Base-by-base conservation (phyloP, 768 basidiomycete species). In the Melanogaster broomeanus region DNA sequence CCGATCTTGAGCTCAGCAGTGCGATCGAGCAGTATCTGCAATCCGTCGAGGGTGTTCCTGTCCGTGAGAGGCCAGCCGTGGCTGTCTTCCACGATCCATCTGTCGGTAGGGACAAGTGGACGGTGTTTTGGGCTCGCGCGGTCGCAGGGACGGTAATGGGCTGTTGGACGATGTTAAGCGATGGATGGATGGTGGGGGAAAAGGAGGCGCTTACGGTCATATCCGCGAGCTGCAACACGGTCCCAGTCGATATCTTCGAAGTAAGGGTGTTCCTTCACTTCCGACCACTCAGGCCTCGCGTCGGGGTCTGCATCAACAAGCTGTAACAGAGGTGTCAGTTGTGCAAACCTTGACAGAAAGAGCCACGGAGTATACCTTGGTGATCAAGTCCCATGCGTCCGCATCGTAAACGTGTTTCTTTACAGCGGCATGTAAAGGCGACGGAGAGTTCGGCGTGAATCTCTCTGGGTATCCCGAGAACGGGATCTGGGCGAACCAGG, bases 331-430 rank as follows among this genome's bases (percentile, higher is more conserved):
- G 0, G 33, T n/a, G 16, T 45, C 12, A 50, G 21, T 18, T n/a
- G 1, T 33, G 24, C 28, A 21, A 21, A 30, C 10, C 13, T 21
- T 2, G 18, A 12, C 2, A 41, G n/a, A 10, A 7, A 45, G 31
- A 6, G 21, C 15, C 11, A 8, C 18, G 0, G 4, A 11, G 30
- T 48, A 25, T 39, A 51, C 56, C 45, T 46, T 39, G 16, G 21
- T 37, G 30, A 54, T 43, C 28, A 57, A 48, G 49, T 57, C 53
- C 41, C 31, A 37, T 21, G 52, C 53, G 5, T 40, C 48, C 12
- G 15, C 19, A 31, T 57, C 56, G 27, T 34, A 48, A 18, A 54
- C 41, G 15, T 34, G 41, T 22, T 21, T 18, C 33, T 45, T 41
- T 25, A 45, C 6, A 10, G n/a, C n/a, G 10, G 31, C 31, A n/a